Base-by-base conservation (phyloP, 2,329 filamentous ascomycete species). In the Scytalidium sp. region DNA sequence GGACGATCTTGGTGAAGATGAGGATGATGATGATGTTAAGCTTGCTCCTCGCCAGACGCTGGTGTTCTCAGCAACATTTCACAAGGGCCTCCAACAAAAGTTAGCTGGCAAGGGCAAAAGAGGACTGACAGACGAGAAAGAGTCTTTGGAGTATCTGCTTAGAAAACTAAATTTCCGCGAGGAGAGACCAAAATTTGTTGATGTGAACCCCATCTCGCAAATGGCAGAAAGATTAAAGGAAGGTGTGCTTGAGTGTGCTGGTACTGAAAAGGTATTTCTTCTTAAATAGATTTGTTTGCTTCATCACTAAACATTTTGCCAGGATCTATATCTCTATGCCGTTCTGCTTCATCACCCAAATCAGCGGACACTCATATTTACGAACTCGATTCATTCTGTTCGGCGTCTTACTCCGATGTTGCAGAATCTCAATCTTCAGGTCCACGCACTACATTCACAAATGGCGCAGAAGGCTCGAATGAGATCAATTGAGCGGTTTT, bases 391-490 rank as follows among this genome's bases (percentile, higher is more conserved):
- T 67, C 89, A 88, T 46, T 88, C 93, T 2, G 93, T 96, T 46
- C 87, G 91, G 41, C 89, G 94, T 32, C 75, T 99, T 11, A 84
- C 87, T 0, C 90, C 93, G 1, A 81, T 97, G 63, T 79, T 99
- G 2, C 84, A 93, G 59, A 90, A 89, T 57, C 82, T 99, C 45
- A 81, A 86, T 54, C 76, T 97, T 8, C 84, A 86, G 2, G 87
- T 85, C 1, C 75, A 90, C 10, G 84, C 88, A 0, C 75, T 99
- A 1, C 94, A 99, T 69, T 97, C 91, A 0, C 88, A 91, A 56
- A 97, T 99, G 94, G 79, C 85, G 1, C 94, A 99, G 70, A 97
- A 97, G 68, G 92, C 94, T 3, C 90, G 94, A 41, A 77, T 97
- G n/a, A 85, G 93, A 36, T 93, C 90, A 2, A 81, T 99, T 2